Percentiles rank a stretch among this genome's conserved stretches.
These are phyloP conservation scores for Euphorbia peplus DNA, from an alignment of 345 rosid genomes.

Conservation along the genomic window DNA sequence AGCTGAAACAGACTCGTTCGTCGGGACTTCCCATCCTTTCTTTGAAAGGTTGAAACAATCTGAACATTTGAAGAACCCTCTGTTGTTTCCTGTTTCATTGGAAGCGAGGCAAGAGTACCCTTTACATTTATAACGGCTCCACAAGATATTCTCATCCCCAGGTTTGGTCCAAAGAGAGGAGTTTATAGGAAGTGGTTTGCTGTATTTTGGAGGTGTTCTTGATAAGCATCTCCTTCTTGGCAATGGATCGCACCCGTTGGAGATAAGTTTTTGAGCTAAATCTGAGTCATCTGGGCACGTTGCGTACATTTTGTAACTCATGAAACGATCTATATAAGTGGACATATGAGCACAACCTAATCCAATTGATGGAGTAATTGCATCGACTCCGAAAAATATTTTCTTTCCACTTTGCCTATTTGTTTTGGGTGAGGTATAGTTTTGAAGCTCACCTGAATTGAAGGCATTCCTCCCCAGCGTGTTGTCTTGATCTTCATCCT, in stretches of 20 bases:
- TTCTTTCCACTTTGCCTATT: conserved; percentile 40
- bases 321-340: conserved; percentile 36
- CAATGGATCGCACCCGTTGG: conserved; percentile 47
- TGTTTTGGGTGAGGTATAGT: conserved; percentile 40
- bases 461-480: conserved; percentile 18
- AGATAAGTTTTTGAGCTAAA: conserved; percentile 48
- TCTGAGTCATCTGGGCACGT: conserved; percentile 49
- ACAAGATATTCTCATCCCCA: conserved; percentile 34
- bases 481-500: conserved; percentile 30
- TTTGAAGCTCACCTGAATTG: conserved; percentile 40
- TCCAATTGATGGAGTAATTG: conserved; percentile 43
- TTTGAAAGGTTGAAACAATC: conserved; percentile 48
- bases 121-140: conserved; percentile 57
- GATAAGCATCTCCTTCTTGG: conserved; percentile 59
- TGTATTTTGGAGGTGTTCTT: conserved; percentile 36
- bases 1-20: conserved; percentile 34
- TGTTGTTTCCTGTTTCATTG: conserved; percentile 20
- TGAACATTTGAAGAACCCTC: conserved; percentile 56
- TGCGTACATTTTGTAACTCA: conserved; percentile 36
- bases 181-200: conserved; percentile 31
- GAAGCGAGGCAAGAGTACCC: conserved; percentile 49
- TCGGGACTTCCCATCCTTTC: conserved; percentile 38
- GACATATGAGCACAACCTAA: conserved; percentile 32
- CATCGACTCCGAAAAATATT: conserved; percentile 48
- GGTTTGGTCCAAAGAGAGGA: conserved; percentile 49